These are phyloP conservation scores for Curvularia hawaiiensis DNA, from an alignment of 2,329 filamentous ascomycete genomes.

Conservation along the genomic window DNA sequence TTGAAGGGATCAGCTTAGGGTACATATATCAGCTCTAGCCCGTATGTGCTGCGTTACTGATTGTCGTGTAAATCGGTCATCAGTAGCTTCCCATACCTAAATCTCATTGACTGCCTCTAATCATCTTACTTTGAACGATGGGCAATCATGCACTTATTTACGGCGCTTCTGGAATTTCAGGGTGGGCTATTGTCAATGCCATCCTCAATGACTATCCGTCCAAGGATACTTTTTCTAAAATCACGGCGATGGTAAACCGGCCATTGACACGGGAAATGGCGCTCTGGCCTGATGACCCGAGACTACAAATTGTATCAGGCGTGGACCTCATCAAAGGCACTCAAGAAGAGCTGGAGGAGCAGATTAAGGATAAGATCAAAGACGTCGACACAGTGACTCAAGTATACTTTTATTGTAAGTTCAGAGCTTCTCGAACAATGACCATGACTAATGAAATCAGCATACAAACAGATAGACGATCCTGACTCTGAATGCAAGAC, in stretches of 20 bases:
- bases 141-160: conserved; percentile 44
- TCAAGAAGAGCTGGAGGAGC: conserved; percentile 40
- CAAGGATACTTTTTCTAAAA: conserved; percentile 51
- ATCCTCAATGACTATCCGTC: conserved; percentile 55
- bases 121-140: conserved; percentile 15
- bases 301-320: conserved; percentile 48
- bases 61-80: not conserved
- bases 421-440: not conserved
- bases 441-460: conserved; percentile 14
- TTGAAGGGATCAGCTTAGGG: not conserved
- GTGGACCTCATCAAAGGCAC: conserved; percentile 48
- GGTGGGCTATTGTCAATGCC: conserved; percentile 57
- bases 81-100: not conserved
- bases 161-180: conserved; percentile 56
- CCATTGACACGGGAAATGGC: conserved; percentile 44
- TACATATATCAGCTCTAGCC: conserved; percentile 1
- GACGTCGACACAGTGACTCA: conserved; percentile 48
- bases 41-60: not conserved
- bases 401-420: conserved; percentile 48
- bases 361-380: conserved; percentile 44
- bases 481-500: conserved; percentile 36
- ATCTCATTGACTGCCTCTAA: not conserved
- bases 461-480: conserved; percentile 40
- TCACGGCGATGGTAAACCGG: conserved; percentile 57
- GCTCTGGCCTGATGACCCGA: conserved; percentile 45